Evolutionary conservation across 1,139 yeast genomes (phyloP).

Genomic region (Eremothecium coryli): DNA sequence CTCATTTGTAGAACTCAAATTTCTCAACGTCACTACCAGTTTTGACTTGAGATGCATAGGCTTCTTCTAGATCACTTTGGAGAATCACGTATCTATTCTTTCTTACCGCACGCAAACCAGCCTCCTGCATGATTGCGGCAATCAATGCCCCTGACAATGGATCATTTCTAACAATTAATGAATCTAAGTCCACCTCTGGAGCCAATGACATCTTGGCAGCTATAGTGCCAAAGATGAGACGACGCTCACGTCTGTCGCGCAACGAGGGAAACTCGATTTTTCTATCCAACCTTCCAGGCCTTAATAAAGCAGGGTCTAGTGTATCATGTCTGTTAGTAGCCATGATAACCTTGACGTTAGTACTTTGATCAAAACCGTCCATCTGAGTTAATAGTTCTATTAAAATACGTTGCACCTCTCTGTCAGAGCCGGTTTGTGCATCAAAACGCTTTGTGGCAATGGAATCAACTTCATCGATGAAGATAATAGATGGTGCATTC

Average conservation of each 20-base stretch:
- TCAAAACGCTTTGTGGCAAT: slow-evolving; percentile 98
- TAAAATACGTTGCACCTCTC: slow-evolving; percentile 97
- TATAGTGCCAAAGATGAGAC: slow-evolving; percentile 89
- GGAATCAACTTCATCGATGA: slow-evolving; percentile 97
- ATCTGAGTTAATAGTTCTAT: slow-evolving; percentile 93
- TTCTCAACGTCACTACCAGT: slow-evolving; percentile 92
- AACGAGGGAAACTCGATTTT: slow-evolving; percentile 94
- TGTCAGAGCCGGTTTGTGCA: slow-evolving; percentile 98
- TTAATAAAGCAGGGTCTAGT: slow-evolving; percentile 88
- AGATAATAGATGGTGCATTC: slow-evolving; percentile 91
- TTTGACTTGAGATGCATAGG: slow-evolving; percentile 93
- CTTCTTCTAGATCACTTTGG: slow-evolving; percentile 94
- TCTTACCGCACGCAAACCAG: slow-evolving; percentile 96
- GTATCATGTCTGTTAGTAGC: slow-evolving; percentile 98
- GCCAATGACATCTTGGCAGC: slow-evolving; percentile 98
- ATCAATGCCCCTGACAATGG: slow-evolving; percentile 96
- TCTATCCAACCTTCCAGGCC: slow-evolving; percentile 98
- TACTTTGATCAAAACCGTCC: slow-evolving; percentile 97
- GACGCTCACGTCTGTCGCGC: slow-evolving; percentile 94
- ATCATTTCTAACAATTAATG: slow-evolving; percentile 89
- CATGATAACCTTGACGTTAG: slow-evolving; percentile 96
- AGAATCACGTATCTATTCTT: slow-evolving; percentile 94
- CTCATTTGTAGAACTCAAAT: slow-evolving; percentile 87
- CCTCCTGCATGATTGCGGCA: slow-evolving; percentile 99
- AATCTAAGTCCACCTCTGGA: slow-evolving; percentile 94